These are phyloP conservation scores for Solanum hybrid DNA, from an alignment of 305 asterid genomes.

Conservation along the genomic window DNA sequence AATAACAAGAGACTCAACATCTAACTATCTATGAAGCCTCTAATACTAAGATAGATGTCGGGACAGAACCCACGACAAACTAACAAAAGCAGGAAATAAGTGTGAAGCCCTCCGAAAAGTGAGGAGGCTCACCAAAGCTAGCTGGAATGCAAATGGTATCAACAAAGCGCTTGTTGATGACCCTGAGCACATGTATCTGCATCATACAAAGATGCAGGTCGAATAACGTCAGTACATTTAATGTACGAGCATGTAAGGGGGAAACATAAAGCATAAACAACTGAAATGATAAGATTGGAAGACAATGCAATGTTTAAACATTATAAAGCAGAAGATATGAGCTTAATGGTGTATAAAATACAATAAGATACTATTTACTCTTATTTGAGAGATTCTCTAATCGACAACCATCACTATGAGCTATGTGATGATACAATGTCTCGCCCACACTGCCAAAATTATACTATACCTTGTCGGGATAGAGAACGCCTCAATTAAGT, in stretches of 20 bases:
- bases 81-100: background rate
- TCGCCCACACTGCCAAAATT: background rate
- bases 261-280: too few species aligned
- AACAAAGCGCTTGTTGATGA: background rate
- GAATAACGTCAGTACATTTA: background rate
- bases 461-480: background rate
- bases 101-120: background rate
- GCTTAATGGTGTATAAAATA: too few species aligned
- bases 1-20: background rate
- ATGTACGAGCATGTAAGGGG: background rate
- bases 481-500: background rate
- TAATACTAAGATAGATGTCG: background rate
- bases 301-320: background rate
- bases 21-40: background rate
- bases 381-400: background rate
- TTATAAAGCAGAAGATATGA: too few species aligned
- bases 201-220: background rate
- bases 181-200: background rate
- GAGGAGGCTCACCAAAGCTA: background rate
- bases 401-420: background rate
- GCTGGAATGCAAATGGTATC: background rate
- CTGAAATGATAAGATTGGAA: background rate
- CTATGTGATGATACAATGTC: background rate
- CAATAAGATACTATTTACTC: background rate
- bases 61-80: too few species aligned